phyloP scores from a whole-genome alignment of 768 basidiomycete genomes.

The Russula lepida region DNA sequence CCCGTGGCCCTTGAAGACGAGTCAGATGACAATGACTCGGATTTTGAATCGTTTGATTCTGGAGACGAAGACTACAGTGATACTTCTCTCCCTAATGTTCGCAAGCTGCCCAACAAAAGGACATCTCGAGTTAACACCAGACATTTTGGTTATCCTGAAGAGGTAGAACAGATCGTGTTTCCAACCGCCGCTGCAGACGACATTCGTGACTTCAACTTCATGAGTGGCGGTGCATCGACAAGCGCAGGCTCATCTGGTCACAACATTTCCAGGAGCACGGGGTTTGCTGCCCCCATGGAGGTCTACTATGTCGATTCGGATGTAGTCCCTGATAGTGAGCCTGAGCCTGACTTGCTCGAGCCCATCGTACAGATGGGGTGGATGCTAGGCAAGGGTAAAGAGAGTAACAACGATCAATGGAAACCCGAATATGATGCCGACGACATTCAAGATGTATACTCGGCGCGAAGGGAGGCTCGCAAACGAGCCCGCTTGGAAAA shows the following conservation, averaged over 20 bases:
- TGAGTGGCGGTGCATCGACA: constrained; percentile 25
- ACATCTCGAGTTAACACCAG: not conserved
- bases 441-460: constrained; percentile 8
- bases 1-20: constrained; percentile 7
- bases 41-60: constrained; percentile 36
- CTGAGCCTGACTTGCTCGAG: not conserved
- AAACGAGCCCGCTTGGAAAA: constrained; percentile 14
- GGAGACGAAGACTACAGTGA: constrained; percentile 27
- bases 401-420: constrained; percentile 25
- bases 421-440: constrained; percentile 2
- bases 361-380: constrained; percentile 22
- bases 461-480: constrained; percentile 10
- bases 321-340: constrained; percentile 15
- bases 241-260: constrained; percentile 26
- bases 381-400: constrained; percentile 31
- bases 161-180: constrained; percentile 38
- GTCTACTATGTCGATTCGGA: constrained; percentile 35
- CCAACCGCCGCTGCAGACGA: constrained; percentile 50
- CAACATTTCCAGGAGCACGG: constrained; percentile 35
- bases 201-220: constrained; percentile 22
- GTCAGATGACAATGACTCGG: constrained; percentile 24
- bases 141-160: constrained; percentile 19
- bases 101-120: not conserved
- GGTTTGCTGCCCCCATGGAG: constrained; percentile 44
- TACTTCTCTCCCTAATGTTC: not conserved